These are phyloP conservation scores for Wickerhamiella dianesei DNA, from an alignment of 805 yeast species.

Conservation along the genomic window DNA sequence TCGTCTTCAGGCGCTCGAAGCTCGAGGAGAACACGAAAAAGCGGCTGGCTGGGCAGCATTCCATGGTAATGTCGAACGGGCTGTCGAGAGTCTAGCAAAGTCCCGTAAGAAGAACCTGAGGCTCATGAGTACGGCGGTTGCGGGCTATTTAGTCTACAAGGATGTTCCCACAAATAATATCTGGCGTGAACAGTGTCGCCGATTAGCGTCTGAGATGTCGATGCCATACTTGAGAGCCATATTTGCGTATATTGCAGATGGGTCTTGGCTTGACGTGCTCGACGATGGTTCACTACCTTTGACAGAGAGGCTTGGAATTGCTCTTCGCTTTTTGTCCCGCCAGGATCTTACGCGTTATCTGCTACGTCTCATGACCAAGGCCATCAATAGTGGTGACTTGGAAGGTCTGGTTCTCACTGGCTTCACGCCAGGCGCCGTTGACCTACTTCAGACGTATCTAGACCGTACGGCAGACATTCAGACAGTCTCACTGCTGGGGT, in stretches of 20 bases:
- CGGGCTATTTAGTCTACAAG: conserved; percentile 68
- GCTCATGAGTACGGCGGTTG: conserved; percentile 84
- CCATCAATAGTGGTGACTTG: conserved; percentile 64
- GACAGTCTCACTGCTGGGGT: conserved; percentile 69
- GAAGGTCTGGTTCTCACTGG: conserved; percentile 90
- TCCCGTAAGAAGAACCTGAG: conserved; percentile 57
- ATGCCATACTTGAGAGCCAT: conserved; percentile 84
- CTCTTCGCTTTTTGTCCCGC: conserved; percentile 72
- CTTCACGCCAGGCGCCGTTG: conserved; percentile 72
- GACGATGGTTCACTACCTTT: conserved; percentile 82
- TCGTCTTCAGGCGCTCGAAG: conserved; percentile 43
- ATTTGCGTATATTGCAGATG: conserved; percentile 85
- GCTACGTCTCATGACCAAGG: conserved; percentile 54
- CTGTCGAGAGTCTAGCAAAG: conserved; percentile 65
- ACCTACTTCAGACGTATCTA: conserved; percentile 71
- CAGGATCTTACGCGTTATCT: conserved; percentile 58
- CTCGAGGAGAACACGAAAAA: conserved; percentile 53
- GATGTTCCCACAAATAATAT: conserved; percentile 46
- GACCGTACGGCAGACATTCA: conserved; percentile 85
- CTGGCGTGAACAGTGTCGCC: conserved; percentile 89
- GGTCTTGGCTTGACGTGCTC: conserved; percentile 91
- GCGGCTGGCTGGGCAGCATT: conserved; percentile 98
- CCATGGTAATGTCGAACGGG: conserved; percentile 72
- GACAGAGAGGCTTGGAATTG: conserved; percentile 81
- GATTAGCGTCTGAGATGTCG: conserved; percentile 73